Evolutionary conservation across 768 basidiomycete species (phyloP), one percentile per base, ranked within the genome.

Genomic region (Megacollybia marginata): DNA sequence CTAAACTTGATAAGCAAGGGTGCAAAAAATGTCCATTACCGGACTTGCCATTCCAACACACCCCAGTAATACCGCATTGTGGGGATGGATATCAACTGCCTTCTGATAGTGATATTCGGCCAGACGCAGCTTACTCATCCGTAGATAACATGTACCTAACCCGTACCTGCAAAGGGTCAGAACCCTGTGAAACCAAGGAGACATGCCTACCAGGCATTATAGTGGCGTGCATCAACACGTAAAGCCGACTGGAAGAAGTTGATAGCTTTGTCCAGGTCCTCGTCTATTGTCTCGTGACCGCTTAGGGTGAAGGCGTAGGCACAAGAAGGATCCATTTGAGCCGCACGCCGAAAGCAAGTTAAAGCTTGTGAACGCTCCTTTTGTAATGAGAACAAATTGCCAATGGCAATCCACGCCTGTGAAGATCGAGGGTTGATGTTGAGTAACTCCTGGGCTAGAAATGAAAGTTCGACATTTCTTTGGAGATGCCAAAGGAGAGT

Each of bases 71-170:
- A 98, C 92, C 12, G 92, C 92, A 66, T 96, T 98, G 57, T 84
- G 80, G 36, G 93, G 90, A 65, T 97, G 92, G 65, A 99, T 93
- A 57, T 88, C 83, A 33, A 85, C 77, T 3, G 96, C 94, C 63
- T 85, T 88, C 57, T 89, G 80, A 73, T 91, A 98, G 69, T 98
- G 94, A 70, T 95, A 97, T 64, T 98, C 93, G 42, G 96, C 96
- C 47, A 94, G 74, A 42, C 89, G 83, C 51, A 90, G 71, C 72
- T 95, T 97, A 67, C 89, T 93, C 79, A 87, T 91, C 59, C 92
- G 80, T 64, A 95, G 75, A 73, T 97, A 98, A 62, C 93, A 97
- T 33, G 90, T 90, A 53, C 96, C 96, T 57, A 99, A 74, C n/a
- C 96, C 96, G 67, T 98, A 99, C 95, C 95, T 97, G 60, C 54